Percentiles rank a stretch among this genome's conserved stretches.
Conservation (phyloP, 257 asterid genomes). For the Solanum infundibuliforme region DNA sequence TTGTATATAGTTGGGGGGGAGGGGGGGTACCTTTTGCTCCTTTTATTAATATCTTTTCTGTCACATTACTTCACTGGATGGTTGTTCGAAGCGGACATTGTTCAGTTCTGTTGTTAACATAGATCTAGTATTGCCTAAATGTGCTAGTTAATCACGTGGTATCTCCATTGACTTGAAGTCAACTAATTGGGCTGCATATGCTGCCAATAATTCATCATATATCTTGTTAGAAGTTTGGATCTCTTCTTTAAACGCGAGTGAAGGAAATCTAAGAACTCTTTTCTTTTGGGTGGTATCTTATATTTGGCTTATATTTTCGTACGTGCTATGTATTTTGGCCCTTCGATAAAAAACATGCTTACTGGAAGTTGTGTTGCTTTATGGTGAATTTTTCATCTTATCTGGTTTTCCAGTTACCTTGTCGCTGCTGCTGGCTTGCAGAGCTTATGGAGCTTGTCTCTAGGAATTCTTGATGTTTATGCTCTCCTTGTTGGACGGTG, state of each 20-base stretch:
- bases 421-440: slow-evolving; percentile 96
- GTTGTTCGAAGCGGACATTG: neutral
- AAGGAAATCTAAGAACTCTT: neutral
- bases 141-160: neutral
- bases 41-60: neutral
- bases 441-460: slow-evolving; percentile 90
- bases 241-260: neutral
- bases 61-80: neutral
- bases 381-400: neutral
- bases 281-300: neutral
- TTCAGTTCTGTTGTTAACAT: neutral
- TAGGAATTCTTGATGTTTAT: slow-evolving; percentile 66
- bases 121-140: neutral
- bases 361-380: neutral
- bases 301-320: neutral
- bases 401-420: slow-evolving; percentile 53
- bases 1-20: neutral
- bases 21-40: neutral
- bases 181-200: neutral
- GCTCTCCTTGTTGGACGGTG: slow-evolving; percentile 89
- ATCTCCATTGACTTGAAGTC: neutral
- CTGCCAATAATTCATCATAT: neutral
- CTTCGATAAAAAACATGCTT: neutral
- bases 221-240: neutral
- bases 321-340: neutral